Evolutionary conservation across 2,329 filamentous ascomycete genomes (phyloP).

Genomic region (Incumbomyces delicatus): DNA sequence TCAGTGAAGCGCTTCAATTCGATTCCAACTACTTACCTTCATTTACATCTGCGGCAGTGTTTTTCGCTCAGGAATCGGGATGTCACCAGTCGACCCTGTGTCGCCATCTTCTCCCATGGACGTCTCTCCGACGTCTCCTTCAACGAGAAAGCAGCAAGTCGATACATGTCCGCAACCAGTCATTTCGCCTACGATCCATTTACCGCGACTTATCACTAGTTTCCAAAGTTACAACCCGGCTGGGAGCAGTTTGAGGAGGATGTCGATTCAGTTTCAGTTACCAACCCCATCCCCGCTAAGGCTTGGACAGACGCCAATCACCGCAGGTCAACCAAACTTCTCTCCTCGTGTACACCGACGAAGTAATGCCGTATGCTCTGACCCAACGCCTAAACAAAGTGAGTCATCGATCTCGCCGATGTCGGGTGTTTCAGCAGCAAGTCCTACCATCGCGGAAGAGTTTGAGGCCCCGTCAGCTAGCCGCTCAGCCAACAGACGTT

Average conservation of each 20-base stretch:
- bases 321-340: neutral
- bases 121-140: conserved; percentile 1
- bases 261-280: neutral
- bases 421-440: neutral
- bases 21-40: neutral
- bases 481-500: neutral
- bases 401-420: neutral
- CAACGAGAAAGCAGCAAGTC: neutral
- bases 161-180: neutral
- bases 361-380: neutral
- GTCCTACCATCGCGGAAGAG: neutral
- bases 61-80: neutral
- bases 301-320: neutral
- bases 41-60: neutral
- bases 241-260: neutral
- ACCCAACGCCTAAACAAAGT: neutral
- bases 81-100: conserved; percentile 5
- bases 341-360: neutral
- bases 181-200: neutral
- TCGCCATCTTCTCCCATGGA: conserved; percentile 4
- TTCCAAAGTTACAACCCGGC: neutral
- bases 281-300: conserved; percentile 3
- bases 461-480: neutral
- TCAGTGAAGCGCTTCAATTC: neutral
- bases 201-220: neutral